Base-by-base conservation (phyloP, 2,329 filamentous ascomycete species). In the Trichophaea hybrida region DNA sequence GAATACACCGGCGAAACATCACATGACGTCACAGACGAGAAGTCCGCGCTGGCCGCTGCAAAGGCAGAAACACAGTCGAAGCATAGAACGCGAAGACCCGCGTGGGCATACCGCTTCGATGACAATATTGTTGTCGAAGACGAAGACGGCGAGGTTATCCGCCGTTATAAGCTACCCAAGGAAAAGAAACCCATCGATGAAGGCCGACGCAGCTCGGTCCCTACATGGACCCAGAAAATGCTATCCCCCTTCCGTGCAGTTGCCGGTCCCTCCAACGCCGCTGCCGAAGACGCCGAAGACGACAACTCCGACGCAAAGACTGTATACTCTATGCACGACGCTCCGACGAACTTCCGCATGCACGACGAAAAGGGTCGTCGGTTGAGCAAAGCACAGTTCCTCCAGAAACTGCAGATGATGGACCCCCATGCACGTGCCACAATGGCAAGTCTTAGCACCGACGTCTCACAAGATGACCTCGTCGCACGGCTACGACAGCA, bases 71-170 rank as follows among this genome's bases (percentile, higher is more conserved):
- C 43, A 13, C 57, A 37, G 24, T 33, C 13, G 44, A 67, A 70
- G 55, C 65, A 72, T 50, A 69, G 70, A 43, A 74, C 76, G 40
- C 77, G 80, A 56, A 79, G 75, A 58, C 85, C 86, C 10, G 88
- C 88, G n/a, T 76, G 84, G 52, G 87, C 87, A 4, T 94, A 90
- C 70, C 86, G 90, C 66, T 91, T 88, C 69, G 88, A 88, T 64
- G 90, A 88, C 70, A 90, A 87, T 75, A 88, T 94, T 65, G 91
- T 94, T 69, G 85, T 94, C 13, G 87, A 94, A 73, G 86, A 94
- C 63, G 85, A 86, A 71, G 84, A 90, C 67, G 87, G 87, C 48
- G 88, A 94, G 70, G 88, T 94, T 35, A 80, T 94, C 70, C 90
- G 90, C 74, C 60, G 65, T n/a, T 66, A 66, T 48, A 65, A 65